A percentile compares a stretch with the other conserved stretches of the same genome.
Conservation (phyloP, 1,284 basidiomycete species). For the Fomitopsis betulina region DNA sequence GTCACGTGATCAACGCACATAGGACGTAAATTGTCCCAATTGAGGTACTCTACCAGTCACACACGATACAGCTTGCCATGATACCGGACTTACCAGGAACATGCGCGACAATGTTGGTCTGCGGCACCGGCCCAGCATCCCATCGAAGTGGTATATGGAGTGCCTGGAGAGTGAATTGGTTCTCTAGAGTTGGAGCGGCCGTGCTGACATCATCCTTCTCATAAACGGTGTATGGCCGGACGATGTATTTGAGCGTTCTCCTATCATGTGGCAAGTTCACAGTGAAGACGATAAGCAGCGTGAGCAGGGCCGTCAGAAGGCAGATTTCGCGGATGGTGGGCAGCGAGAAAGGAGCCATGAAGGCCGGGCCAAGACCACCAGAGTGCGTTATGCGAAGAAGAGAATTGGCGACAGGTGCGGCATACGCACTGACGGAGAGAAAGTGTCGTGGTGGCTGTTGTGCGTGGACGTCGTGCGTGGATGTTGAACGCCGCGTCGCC, state of each 20-base stretch:
- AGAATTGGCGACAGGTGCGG: not conserved
- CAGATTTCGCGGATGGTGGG: conserved; percentile 42
- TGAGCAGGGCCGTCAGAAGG: conserved; percentile 43
- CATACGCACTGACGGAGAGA: not conserved
- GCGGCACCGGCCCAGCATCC: conserved; percentile 40
- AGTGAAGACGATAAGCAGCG: conserved; percentile 40
- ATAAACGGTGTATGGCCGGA: conserved; percentile 11
- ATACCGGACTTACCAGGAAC: conserved; percentile 45
- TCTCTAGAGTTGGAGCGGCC: conserved; percentile 19
- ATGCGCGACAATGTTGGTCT: conserved; percentile 56
- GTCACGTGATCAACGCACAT: not conserved
- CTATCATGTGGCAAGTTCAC: conserved; percentile 17
- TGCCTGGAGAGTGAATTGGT: conserved; percentile 24
- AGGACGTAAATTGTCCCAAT: not conserved
- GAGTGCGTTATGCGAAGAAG: not conserved
- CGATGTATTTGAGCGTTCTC: conserved; percentile 17
- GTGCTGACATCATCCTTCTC: conserved; percentile 16
- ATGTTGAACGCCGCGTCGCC: not conserved
- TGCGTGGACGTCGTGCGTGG: not conserved
- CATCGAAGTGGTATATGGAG: conserved; percentile 26
- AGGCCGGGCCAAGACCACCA: not conserved
- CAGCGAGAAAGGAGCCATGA: conserved; percentile 25
- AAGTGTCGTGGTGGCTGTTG: not conserved
- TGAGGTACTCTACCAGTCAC: not conserved
- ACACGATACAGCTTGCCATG: not conserved